Base-by-base conservation (phyloP, 257 asterid species). In the Mentha longifolia region DNA sequence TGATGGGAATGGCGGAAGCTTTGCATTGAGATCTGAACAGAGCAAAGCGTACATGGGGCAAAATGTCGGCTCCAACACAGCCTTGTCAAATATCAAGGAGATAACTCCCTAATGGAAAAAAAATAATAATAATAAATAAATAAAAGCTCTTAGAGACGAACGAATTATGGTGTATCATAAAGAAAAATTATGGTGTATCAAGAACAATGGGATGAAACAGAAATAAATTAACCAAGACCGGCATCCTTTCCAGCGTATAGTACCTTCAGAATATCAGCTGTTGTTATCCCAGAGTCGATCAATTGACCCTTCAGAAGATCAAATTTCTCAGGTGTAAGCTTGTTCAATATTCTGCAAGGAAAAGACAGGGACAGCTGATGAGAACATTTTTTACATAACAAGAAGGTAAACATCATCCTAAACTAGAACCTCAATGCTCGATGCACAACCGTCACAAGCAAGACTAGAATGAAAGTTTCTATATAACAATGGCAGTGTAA, bases 251-350 rank as follows among this genome's bases (percentile, higher is more conserved):
- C 15, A 69, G 60, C n/a, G 61, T 52, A 19, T 25, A 5, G 19
- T 65, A 92, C 98, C 98, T 85, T 88, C 81, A 95, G 79, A 71
- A 95, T 95, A 75, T 95, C 97, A 41, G 98, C 92, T 10, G 95
- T 75, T 66, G 99, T 87, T 74, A 95, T 95, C 70, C 99, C 99
- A 31, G 99, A 87, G 65, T 95, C 96, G n/a, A 95, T 85, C 79
- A 95, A 79, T 70, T 95, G 99, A 64, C 90, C 98, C 84, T 95
- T 95, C 54, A 95, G 87, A 52, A 92, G 84, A 80, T 89, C 99
- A 67, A 92, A 95, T 82, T 95, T 95, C 71, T 92, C 98, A 1
- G 99, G 99, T 54, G 99, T 92, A 83, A 95, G 85, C 92, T 92
- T 95, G 84, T 95, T 95, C 85, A 95, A 79, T 78, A 95, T 95